A percentile compares a stretch with the other conserved stretches of the same genome.
Conservation (phyloP, 176 grass and related monocot species). For the Thalia dealbata region DNA sequence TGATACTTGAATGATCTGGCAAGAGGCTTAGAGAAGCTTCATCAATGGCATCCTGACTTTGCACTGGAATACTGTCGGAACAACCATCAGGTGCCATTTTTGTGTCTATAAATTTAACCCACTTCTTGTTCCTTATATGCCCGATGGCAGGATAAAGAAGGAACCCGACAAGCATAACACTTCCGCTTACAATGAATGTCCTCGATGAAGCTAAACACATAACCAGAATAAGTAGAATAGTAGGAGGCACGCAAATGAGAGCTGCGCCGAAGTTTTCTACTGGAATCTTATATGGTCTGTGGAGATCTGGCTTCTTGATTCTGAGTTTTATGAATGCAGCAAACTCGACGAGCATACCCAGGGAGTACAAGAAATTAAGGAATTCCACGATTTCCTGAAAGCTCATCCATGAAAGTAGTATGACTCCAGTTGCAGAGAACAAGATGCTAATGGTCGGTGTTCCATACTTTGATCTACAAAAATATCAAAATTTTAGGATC, state of each 20-base stretch:
- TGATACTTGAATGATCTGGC: constrained; percentile 3
- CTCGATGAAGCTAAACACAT: constrained; percentile 70
- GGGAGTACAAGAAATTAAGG: constrained; percentile 83
- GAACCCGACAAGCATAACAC: constrained; percentile 36
- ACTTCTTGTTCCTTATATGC: constrained; percentile 39
- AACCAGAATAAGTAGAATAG: constrained; percentile 44
- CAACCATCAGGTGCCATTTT: constrained; percentile 19
- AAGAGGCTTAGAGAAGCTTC: constrained; percentile 41
- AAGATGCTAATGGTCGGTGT: constrained; percentile 87
- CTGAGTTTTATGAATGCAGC: constrained; percentile 90
- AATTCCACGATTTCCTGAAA: constrained; percentile 93
- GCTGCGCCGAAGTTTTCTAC: constrained; percentile 40
- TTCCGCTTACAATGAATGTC: constrained; percentile 55
- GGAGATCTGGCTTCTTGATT: constrained; percentile 52
- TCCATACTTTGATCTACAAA: constrained; percentile 59
- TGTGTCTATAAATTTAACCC: constrained; percentile 40
- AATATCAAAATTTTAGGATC: neutral
- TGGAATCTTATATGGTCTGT: constrained; percentile 67
- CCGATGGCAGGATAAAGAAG: constrained; percentile 46
- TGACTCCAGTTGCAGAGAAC: constrained; percentile 59
- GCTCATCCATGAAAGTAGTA: constrained; percentile 83
- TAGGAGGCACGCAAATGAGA: constrained; percentile 56
- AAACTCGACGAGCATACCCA: constrained; percentile 87
- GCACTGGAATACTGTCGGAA: neutral
- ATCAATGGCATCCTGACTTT: constrained; percentile 15